A percentile compares a stretch with the other conserved stretches of the same genome.
These are phyloP conservation scores for Fusarium liriodendri DNA, from an alignment of 2,329 filamentous ascomycete species.

Conservation along the genomic window DNA sequence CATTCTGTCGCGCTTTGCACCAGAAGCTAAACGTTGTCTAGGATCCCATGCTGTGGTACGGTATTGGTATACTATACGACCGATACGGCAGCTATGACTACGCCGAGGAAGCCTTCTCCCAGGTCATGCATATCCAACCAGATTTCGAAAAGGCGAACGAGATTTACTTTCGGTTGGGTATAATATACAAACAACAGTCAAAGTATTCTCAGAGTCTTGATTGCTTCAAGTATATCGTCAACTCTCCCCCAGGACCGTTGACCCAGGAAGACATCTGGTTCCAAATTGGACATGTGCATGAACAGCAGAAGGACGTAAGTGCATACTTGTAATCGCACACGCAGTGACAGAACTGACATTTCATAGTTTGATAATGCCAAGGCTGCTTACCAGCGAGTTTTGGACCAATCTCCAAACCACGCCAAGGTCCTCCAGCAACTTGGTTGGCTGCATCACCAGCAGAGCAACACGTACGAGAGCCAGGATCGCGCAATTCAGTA, in stretches of 20 bases:
- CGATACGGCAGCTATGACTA: slow-evolving; percentile 96
- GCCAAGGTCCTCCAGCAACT: slow-evolving; percentile 98
- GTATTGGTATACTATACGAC: slow-evolving; percentile 97
- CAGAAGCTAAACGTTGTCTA: slow-evolving; percentile 48
- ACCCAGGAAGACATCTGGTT: slow-evolving; percentile 99
- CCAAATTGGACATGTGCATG: slow-evolving; percentile 98
- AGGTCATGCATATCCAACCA: slow-evolving; percentile 98
- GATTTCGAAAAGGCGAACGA: slow-evolving; percentile 99
- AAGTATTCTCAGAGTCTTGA: slow-evolving; percentile 94
- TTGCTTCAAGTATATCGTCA: slow-evolving; percentile 98
- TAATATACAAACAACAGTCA: slow-evolving; percentile 98
- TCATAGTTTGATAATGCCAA: slow-evolving; percentile 92
- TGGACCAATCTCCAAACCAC: slow-evolving; percentile 94
- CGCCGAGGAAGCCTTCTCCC: slow-evolving; percentile 96
- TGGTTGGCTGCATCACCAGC: slow-evolving; percentile 97
- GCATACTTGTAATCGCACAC: too few species aligned
- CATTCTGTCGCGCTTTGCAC: not conserved
- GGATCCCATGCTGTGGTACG: slow-evolving; percentile 99
- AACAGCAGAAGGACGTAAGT: slow-evolving; percentile 97
- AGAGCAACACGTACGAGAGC: slow-evolving; percentile 89
- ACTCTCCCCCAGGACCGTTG: slow-evolving; percentile 88
- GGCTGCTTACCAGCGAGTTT: slow-evolving; percentile 88
- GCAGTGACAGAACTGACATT: slow-evolving; percentile 48
- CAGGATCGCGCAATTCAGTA: slow-evolving; percentile 98
- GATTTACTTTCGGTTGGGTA: slow-evolving; percentile 98